Base-by-base conservation (phyloP, 2,329 filamentous ascomycete genomes). In the Macroventuria anomochaeta region DNA sequence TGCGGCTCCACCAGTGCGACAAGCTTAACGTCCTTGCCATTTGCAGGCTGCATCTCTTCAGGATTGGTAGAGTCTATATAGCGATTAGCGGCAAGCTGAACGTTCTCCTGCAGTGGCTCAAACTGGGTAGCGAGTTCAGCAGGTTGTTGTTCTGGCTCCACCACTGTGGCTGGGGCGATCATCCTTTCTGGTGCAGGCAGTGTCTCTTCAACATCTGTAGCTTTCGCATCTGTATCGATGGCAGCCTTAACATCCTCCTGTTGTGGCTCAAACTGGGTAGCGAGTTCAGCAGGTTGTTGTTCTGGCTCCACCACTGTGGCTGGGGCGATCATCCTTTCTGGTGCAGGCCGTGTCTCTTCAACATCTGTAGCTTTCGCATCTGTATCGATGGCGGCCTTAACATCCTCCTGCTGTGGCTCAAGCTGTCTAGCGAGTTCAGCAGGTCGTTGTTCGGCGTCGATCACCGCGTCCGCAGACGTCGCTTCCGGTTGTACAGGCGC, bases 81-180 rank as follows among this genome's bases (percentile, higher is more conserved):
- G 31, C 21, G 28, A 20, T 41, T 31, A 37, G 18, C 15, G 20
- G 11, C 18, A 7, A 15, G 10, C 23, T 44, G 46, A 26, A n/a
- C 46, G 26, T 7, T 18, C 13, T 44, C 32, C 33, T 49, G 51
- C 39, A 44, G 47, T 44, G 40, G 33, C 26, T 44, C 47, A 44
- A 37, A 17, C 32, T 42, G 38, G 18, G n/a, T 23, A 17, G 46
- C 26, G 39, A 41, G 37, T 42, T 50, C 46, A 41, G 25, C 37
- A 31, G 38, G 5, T 2, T 28, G 6, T 5, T 50, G 31, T 18
- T 42, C 28, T n/a, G 7, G 4, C 15, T 26, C 32, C 10, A n/a
- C 18, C 10, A n/a, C 0, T 18, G 17, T 6, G 10, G 23, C 15
- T 15, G 7, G 12, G 17, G 11, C 40, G 36, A 11, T 2, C 11